A percentile compares a stretch with the other conserved stretches of the same genome.
Evolutionary conservation across 106 monocot genomes (phyloP).

Genomic region (Dendrobium nobile): DNA sequence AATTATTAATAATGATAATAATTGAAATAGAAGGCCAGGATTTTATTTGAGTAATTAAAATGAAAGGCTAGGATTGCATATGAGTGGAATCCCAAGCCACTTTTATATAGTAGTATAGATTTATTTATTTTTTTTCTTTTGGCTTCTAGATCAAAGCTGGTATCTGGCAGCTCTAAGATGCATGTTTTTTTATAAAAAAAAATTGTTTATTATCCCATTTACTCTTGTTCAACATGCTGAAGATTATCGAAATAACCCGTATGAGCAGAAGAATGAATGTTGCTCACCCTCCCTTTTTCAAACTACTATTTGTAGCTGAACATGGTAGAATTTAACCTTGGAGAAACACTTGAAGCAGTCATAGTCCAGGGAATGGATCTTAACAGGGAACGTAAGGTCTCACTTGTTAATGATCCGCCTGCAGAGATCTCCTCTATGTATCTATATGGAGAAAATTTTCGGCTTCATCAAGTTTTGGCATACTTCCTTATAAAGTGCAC

Average conservation of each 20-base stretch:
- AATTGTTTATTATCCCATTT: neutral
- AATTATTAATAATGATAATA: too few species aligned
- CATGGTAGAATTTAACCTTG: constrained; percentile 62
- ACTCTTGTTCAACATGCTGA: neutral
- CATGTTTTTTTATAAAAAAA: neutral
- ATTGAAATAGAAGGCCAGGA: too few species aligned
- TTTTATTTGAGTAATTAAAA: too few species aligned
- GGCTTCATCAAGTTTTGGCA: constrained; percentile 77
- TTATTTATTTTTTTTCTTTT: too few species aligned
- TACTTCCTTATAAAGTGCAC: constrained; percentile 48
- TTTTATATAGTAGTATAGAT: too few species aligned
- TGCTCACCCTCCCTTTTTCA: constrained; percentile 1
- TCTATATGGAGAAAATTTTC: constrained; percentile 74
- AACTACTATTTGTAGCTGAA: constrained; percentile 73
- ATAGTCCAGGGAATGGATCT: constrained; percentile 52
- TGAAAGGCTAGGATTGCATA: too few species aligned
- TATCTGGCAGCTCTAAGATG: neutral
- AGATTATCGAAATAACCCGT: neutral
- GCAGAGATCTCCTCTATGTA: constrained; percentile 51
- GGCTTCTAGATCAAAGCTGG: too few species aligned
- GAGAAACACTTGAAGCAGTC: constrained; percentile 55
- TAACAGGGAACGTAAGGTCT: constrained; percentile 50
- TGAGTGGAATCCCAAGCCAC: too few species aligned
- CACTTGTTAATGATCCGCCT: constrained; percentile 55
- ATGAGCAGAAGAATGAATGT: neutral